A percentile compares a stretch with the other conserved stretches of the same genome.
These are phyloP conservation scores for Aspergillus arachidicola DNA, from an alignment of 2,329 filamentous ascomycete species.

Conservation along the genomic window DNA sequence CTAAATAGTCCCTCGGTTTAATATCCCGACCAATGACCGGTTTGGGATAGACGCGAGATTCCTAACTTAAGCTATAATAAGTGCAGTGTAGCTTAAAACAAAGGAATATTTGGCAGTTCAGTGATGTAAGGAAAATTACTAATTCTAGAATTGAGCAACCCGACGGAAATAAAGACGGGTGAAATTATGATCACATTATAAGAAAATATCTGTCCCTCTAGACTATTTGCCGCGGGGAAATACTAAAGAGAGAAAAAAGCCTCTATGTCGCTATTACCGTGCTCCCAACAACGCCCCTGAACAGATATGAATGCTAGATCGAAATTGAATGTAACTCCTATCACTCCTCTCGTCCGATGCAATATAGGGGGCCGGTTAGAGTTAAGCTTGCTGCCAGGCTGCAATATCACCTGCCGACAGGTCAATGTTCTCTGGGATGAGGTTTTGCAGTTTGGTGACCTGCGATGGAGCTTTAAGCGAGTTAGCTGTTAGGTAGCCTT, in stretches of 20 bases:
- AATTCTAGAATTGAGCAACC: background rate
- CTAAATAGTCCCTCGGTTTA: background rate
- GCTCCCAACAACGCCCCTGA: background rate
- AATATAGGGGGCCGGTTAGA: background rate
- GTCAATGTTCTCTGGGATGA: constrained; percentile 34
- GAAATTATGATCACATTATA: background rate
- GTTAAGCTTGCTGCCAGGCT: constrained; percentile 28
- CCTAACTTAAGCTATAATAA: background rate
- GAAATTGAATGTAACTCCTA: background rate
- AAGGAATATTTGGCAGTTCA: background rate
- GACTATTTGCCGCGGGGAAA: background rate
- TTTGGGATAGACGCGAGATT: background rate
- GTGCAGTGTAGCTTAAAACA: background rate
- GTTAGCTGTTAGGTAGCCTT: constrained; percentile 15
- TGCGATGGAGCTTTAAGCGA: constrained; percentile 27
- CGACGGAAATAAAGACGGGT: no score
- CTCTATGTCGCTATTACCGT: background rate
- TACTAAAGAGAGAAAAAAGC: background rate
- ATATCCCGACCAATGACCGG: background rate
- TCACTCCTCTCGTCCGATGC: background rate
- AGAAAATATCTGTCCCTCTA: background rate
- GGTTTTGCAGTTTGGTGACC: constrained; percentile 26
- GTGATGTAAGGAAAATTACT: background rate
- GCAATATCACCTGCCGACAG: constrained; percentile 35
- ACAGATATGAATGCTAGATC: background rate